Evolutionary conservation across 495 filamentous ascomycete species (phyloP).

Genomic region (Hypoxylon fuscum): DNA sequence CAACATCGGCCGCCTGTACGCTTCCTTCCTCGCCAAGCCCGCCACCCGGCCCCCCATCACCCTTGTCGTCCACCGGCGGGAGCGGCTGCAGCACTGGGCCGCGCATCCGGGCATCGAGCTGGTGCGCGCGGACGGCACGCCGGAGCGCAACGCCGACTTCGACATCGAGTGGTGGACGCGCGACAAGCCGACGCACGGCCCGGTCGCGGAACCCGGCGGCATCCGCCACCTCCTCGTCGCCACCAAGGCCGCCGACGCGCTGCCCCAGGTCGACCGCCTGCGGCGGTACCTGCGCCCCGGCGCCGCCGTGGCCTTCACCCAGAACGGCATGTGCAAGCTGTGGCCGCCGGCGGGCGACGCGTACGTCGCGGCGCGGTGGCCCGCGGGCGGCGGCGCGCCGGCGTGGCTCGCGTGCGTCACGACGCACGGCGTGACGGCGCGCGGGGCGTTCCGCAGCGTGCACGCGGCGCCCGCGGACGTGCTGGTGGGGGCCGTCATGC

Average conservation of each 20-base stretch:
- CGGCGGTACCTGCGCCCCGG: constrained; percentile 66
- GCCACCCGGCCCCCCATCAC: constrained; percentile 51
- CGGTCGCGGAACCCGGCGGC: constrained; percentile 37
- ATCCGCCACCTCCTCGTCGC: constrained; percentile 77
- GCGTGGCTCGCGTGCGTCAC: constrained; percentile 73
- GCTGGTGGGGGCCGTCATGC: constrained; percentile 44
- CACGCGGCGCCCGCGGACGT: constrained; percentile 70
- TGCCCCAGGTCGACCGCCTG: constrained; percentile 66
- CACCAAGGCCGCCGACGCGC: constrained; percentile 70
- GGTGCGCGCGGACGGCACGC: constrained; percentile 40
- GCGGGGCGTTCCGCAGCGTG: constrained; percentile 65
- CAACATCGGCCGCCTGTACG: constrained; percentile 61
- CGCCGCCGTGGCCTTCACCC: constrained; percentile 78
- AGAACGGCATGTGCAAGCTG: constrained; percentile 80
- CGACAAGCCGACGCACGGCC: constrained; percentile 31
- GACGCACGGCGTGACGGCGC: constrained; percentile 73
- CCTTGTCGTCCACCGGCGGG: constrained; percentile 56
- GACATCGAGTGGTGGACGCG: constrained; percentile 62
- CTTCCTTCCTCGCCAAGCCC: constrained; percentile 45
- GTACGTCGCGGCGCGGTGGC: constrained; percentile 44
- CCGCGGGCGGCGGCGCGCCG: constrained; percentile 59
- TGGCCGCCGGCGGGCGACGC: constrained; percentile 68
- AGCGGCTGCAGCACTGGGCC: constrained; percentile 51
- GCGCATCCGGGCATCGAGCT: constrained; percentile 45
- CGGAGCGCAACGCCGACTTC: constrained; percentile 54